Evolutionary conservation across 768 basidiomycete species (phyloP), one percentile per base, ranked within the genome.

Genomic region (Pholiota molesta): DNA sequence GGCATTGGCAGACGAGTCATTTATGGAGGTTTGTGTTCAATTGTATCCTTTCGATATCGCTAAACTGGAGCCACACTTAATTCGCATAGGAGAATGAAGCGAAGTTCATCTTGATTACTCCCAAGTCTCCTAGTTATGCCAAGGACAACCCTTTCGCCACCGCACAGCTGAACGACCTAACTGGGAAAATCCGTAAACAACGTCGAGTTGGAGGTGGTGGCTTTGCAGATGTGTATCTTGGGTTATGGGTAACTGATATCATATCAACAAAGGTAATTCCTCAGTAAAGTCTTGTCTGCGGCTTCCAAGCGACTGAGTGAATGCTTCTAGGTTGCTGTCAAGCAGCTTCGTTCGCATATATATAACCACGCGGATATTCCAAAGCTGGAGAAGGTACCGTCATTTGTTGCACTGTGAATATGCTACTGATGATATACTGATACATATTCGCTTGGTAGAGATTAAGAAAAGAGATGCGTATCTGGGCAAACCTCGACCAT

Each of bases 171-270:
- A 26, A 13, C 9, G 55, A 55, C 28, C 26, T 55, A 6, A 55
- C 55, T 7, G 44, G 55, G 10, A 28, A 47, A 10, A 21, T 57
- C 9, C 19, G 17, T 10, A 19, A 29, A 31, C 23, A 31, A 6
- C 7, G 26, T 8, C 21, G 7, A 33, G 29, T 31, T 31, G 26
- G 40, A 44, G 45, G 57, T 5, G 57, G 57, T 19, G 23, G 57
- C 47, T 58, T 35, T 49, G 57, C 57, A 13, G 57, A 58, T n/a
- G 49, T 58, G n/a, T 57, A 33, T 47, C 26, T 47, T 1, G 45
- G 45, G 21, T 4, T 8, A 5, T 47, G 45, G 45, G 21, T 21
- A n/a, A 26, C 23, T 23, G 45, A 19, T 21, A 26, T 10, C 7
- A 10, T n/a, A 11, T 23, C n/a, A 9, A 47, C n/a, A 21, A 47